Evolutionary conservation across 306 rosid species (phyloP).

Genomic region (Prunus davidiana): DNA sequence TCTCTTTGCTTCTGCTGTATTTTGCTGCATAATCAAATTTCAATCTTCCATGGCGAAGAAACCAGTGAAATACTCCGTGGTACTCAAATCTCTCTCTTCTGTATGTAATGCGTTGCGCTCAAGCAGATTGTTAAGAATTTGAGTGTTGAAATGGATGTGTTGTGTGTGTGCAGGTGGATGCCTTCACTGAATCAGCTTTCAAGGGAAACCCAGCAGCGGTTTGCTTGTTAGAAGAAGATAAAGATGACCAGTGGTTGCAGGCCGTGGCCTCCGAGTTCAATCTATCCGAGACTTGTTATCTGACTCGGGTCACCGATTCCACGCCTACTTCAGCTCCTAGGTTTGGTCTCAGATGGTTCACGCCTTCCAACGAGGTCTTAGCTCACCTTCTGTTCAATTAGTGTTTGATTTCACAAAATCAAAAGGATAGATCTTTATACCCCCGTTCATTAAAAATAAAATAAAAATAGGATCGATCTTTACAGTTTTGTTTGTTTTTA

Average conservation of each 20-base stretch:
- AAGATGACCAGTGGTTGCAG: slow-evolving; percentile 57
- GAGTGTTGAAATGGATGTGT: background rate
- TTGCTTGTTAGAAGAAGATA: slow-evolving; percentile 59
- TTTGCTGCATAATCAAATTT: background rate
- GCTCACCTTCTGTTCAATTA: background rate
- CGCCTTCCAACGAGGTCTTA: slow-evolving; percentile 61
- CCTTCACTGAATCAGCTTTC: slow-evolving; percentile 62
- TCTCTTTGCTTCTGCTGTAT: background rate
- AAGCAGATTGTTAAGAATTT: background rate
- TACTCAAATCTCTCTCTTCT: slow-evolving; percentile 11
- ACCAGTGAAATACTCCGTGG: slow-evolving; percentile 57
- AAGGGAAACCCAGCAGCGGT: slow-evolving; percentile 79
- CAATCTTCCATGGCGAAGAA: slow-evolving; percentile 10
- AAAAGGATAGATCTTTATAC: background rate
- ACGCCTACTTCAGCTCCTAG: slow-evolving; percentile 33
- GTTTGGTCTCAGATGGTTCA: slow-evolving; percentile 77
- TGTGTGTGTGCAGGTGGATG: slow-evolving; percentile 49
- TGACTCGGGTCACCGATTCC: slow-evolving; percentile 32
- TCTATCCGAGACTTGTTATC: slow-evolving; percentile 42
- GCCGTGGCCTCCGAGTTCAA: slow-evolving; percentile 61
- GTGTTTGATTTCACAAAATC: background rate
- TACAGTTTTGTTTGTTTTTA: background rate
- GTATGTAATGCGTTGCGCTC: background rate
- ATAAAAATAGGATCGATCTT: background rate
- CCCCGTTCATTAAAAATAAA: too few species aligned